Conservation (phyloP, 2,329 filamentous ascomycete species). For the Westerdykella aurantiaca region DNA sequence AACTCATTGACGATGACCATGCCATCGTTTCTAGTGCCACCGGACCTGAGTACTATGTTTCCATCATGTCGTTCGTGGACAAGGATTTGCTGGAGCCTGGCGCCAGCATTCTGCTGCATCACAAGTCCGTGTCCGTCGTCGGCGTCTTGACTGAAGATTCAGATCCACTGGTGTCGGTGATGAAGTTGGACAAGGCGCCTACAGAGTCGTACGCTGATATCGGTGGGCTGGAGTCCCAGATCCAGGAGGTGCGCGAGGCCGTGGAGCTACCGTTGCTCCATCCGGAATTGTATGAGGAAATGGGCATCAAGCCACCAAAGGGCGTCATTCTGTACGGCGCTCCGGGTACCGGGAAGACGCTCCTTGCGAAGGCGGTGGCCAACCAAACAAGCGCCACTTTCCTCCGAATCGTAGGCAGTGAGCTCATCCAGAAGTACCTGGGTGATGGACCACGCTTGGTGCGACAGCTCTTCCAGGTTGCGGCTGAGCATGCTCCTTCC, state of each 20-base stretch:
- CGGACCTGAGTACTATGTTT: conserved; percentile 97
- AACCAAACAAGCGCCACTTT: conserved; percentile 99
- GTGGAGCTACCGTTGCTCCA: conserved; percentile 93
- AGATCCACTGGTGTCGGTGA: conserved; percentile 91
- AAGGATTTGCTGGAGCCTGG: conserved; percentile 97
- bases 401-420: conserved; percentile 91
- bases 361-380: conserved; percentile 92
- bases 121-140: conserved; percentile 97
- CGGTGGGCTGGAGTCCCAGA: conserved; percentile 89
- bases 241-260: conserved; percentile 95
- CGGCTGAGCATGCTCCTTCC: conserved; percentile 89
- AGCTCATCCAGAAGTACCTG: conserved; percentile 97
- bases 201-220: conserved; percentile 99
- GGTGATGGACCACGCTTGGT: conserved; percentile 93
- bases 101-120: conserved; percentile 88
- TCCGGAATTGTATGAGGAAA: conserved; percentile 97
- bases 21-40: conserved; percentile 97
- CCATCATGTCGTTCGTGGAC: conserved; percentile 99
- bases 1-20: conserved; percentile 98
- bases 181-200: conserved; percentile 98
- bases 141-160: conserved; percentile 95
- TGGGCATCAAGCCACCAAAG: conserved; percentile 99
- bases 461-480: conserved; percentile 92
- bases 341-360: conserved; percentile 92
- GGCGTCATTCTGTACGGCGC: conserved; percentile 98